phyloP scores from a whole-genome alignment of 305 asterid genomes.

The Andrographis paniculata region DNA sequence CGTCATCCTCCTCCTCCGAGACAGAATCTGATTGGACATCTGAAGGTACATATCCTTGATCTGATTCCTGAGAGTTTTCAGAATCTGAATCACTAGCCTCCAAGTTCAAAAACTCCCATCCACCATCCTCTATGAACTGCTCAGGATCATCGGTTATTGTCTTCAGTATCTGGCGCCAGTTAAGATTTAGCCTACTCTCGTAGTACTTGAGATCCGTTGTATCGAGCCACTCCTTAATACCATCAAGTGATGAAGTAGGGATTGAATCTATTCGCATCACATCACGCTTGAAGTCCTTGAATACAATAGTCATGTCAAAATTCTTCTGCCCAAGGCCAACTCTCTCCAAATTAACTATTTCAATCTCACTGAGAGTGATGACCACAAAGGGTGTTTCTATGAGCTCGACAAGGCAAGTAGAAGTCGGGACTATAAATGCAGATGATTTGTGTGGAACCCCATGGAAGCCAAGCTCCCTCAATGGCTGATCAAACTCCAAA shows the following conservation, averaged over 20 bases:
- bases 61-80: slow-evolving; percentile 47
- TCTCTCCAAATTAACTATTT: slow-evolving; percentile 73
- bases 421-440: slow-evolving; percentile 66
- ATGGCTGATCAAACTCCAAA: slow-evolving; percentile 79
- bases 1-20: slow-evolving; percentile 55
- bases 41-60: slow-evolving; percentile 65
- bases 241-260: slow-evolving; percentile 56
- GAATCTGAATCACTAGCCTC: slow-evolving; percentile 68
- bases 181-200: slow-evolving; percentile 73
- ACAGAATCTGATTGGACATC: slow-evolving; percentile 69
- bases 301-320: slow-evolving; percentile 73
- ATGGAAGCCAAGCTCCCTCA: slow-evolving; percentile 73
- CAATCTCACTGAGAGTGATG: slow-evolving; percentile 58
- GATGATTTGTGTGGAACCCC: slow-evolving; percentile 76
- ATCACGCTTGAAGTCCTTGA: slow-evolving; percentile 77
- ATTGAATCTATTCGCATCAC: slow-evolving; percentile 73
- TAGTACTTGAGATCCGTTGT: slow-evolving; percentile 80
- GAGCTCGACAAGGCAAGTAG: slow-evolving; percentile 74
- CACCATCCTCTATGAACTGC: slow-evolving; percentile 61
- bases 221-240: slow-evolving; percentile 76
- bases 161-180: slow-evolving; percentile 66
- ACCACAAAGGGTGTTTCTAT: slow-evolving; percentile 75
- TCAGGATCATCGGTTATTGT: slow-evolving; percentile 72
- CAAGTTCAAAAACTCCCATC: slow-evolving; percentile 85
- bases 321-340: slow-evolving; percentile 89